phyloP scores from a whole-genome alignment of 2,329 filamentous ascomycete genomes.

The Fusarium lyarnte region DNA sequence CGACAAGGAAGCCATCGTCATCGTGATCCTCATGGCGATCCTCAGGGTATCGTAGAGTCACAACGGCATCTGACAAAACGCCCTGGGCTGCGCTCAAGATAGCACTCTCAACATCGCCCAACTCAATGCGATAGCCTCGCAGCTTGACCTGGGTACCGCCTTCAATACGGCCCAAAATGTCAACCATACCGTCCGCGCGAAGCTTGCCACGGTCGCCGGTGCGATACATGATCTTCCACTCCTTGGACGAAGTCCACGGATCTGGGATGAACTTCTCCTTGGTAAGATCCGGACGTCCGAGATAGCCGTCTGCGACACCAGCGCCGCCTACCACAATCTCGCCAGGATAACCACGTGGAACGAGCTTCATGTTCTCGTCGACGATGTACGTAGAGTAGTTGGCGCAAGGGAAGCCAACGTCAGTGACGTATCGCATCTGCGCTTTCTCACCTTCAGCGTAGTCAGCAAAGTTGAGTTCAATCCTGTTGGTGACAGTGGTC shows the following conservation, averaged over 20 bases:
- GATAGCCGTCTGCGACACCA: conserved; percentile 10
- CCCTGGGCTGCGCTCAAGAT: conserved; percentile 4
- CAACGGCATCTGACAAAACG: background rate
- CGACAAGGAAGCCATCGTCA: background rate
- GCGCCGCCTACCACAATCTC: conserved; percentile 9
- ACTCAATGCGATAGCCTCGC: conserved; percentile 56
- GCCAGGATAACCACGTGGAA: background rate
- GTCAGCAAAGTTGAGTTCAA: background rate
- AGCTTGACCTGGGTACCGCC: conserved; percentile 59
- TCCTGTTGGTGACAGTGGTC: background rate
- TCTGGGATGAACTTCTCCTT: conserved; percentile 3
- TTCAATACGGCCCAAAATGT: conserved; percentile 50
- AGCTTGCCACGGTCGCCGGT: conserved; percentile 37
- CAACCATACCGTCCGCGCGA: conserved; percentile 46
- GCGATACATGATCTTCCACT: conserved; percentile 17
- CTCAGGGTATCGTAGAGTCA: background rate
- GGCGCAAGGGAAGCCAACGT: background rate
- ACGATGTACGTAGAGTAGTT: conserved; percentile 3
- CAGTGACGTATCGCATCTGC: background rate
- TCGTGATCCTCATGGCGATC: background rate
- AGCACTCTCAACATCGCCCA: conserved; percentile 50
- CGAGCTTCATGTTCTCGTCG: background rate
- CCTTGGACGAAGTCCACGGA: background rate
- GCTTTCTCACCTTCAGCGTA: background rate
- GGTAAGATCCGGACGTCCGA: background rate